Conservation (phyloP, 2,329 filamentous ascomycete species). For the Talaromyces sp. region DNA sequence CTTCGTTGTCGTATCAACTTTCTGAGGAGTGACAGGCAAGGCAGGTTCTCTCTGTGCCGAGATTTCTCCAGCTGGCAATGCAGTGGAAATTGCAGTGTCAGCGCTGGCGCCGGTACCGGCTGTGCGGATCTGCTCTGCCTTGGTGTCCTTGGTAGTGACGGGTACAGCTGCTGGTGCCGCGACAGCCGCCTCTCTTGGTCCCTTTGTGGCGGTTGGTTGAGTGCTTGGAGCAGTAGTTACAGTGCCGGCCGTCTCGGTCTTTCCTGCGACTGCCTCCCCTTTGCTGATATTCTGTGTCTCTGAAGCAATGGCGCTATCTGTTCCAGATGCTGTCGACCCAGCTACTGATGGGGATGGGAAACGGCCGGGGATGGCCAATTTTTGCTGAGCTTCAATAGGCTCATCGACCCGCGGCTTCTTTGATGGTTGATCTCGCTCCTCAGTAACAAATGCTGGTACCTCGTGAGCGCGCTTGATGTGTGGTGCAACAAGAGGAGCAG, state of each 20-base stretch:
- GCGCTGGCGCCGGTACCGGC: neutral
- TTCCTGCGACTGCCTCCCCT: neutral
- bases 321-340: constrained; percentile 11
- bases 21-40: neutral
- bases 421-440: constrained; percentile 31
- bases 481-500: constrained; percentile 15
- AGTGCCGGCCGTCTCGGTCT: neutral
- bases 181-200: neutral
- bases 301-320: constrained; percentile 7
- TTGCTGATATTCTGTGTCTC: constrained; percentile 3
- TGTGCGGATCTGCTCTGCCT: neutral
- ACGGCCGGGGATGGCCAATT: constrained; percentile 9
- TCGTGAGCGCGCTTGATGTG: constrained; percentile 38
- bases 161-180: neutral
- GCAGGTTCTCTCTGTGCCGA: neutral
- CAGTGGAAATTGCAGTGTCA: neutral
- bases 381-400: neutral
- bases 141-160: neutral
- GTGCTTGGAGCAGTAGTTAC: neutral
- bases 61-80: neutral
- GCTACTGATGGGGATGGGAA: constrained; percentile 15
- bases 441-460: constrained; percentile 29
- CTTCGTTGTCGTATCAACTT: constrained; percentile 2
- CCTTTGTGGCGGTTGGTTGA: neutral
- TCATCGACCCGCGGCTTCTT: constrained; percentile 37